phyloP scores from a whole-genome alignment of 768 basidiomycete species.

The Suillus variegatus region DNA sequence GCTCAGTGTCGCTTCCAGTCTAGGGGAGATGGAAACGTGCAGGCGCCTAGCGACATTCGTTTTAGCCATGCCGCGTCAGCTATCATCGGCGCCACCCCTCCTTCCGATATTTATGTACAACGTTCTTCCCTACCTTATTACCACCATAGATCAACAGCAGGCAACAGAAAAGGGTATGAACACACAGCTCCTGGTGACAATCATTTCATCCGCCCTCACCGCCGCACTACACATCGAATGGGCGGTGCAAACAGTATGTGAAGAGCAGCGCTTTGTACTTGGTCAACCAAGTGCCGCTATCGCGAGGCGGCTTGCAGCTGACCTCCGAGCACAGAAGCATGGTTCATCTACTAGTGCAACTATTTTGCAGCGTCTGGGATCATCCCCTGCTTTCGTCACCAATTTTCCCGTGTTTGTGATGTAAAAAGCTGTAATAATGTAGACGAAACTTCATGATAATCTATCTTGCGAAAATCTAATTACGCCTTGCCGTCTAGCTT shows the following conservation, averaged over 20 bases:
- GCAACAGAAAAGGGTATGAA: slow-evolving; percentile 54
- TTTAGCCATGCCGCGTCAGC: slow-evolving; percentile 59
- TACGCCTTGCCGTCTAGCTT: background rate
- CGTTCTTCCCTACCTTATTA: slow-evolving; percentile 62
- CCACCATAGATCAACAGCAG: slow-evolving; percentile 51
- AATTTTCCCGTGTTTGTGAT: slow-evolving; percentile 72
- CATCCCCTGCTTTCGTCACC: slow-evolving; percentile 65
- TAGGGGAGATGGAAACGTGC: slow-evolving; percentile 63
- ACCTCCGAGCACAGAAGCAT: slow-evolving; percentile 53
- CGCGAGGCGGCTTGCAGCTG: slow-evolving; percentile 65
- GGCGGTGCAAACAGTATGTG: slow-evolving; percentile 56
- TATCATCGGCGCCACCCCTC: slow-evolving; percentile 54
- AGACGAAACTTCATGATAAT: background rate
- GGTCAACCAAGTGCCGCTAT: slow-evolving; percentile 66
- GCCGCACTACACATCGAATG: slow-evolving; percentile 72
- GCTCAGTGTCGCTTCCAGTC: slow-evolving; percentile 50
- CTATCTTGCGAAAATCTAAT: background rate
- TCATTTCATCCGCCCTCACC: slow-evolving; percentile 66
- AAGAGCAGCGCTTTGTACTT: slow-evolving; percentile 49
- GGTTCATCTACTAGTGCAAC: slow-evolving; percentile 50
- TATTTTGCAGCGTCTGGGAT: slow-evolving; percentile 60
- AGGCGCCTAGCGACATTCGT: slow-evolving; percentile 69
- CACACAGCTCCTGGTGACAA: slow-evolving; percentile 63
- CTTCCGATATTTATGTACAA: slow-evolving; percentile 74
- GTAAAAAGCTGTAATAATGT: slow-evolving; percentile 24